A percentile compares a stretch with the other conserved stretches of the same genome.
These are phyloP conservation scores for Apiotrichum akiyoshidainum DNA, from an alignment of 1,284 basidiomycete species.

Conservation along the genomic window DNA sequence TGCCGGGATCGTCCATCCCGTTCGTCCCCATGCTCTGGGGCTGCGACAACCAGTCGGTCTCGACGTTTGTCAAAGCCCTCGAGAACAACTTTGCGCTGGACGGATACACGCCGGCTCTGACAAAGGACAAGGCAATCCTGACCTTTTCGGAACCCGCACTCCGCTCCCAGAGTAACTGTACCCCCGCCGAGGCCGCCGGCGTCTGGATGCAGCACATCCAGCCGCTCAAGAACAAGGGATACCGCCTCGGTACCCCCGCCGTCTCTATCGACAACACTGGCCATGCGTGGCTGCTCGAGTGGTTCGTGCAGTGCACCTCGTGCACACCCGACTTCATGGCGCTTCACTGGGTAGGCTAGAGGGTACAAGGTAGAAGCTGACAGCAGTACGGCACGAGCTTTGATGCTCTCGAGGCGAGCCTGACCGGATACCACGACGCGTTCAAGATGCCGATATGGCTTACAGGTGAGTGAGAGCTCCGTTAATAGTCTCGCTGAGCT, in stretches of 20 bases:
- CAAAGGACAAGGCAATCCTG: conserved; percentile 26
- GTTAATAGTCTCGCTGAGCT: too few species aligned
- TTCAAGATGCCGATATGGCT: conserved; percentile 60
- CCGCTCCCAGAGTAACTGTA: conserved; percentile 27
- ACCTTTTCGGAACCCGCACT: conserved; percentile 38
- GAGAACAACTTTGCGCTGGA: conserved; percentile 18
- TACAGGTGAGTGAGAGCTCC: conserved; percentile 54
- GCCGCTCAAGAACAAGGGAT: conserved; percentile 37
- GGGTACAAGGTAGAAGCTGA: conserved; percentile 4
- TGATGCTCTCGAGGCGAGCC: conserved; percentile 57
- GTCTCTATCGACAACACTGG: conserved; percentile 52
- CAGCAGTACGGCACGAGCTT: conserved; percentile 59
- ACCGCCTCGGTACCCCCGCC: conserved; percentile 53
- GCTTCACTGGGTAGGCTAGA: conserved; percentile 44
- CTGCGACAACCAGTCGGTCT: conserved; percentile 22
- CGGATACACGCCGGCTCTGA: conserved; percentile 3
- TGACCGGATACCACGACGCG: conserved; percentile 56
- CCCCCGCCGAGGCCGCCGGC: conserved; percentile 25
- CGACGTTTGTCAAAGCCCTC: conserved; percentile 24
- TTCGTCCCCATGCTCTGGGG: conserved; percentile 43
- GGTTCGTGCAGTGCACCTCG: conserved; percentile 49
- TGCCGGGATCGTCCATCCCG: conserved; percentile 19
- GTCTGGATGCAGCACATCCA: conserved; percentile 31
- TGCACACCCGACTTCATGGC: conserved; percentile 55
- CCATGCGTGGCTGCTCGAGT: conserved; percentile 53